Evolutionary conservation across 208 protist genomes (phyloP), one percentile per base, ranked within the genome.

Genomic region (Leishmania braziliensis): DNA sequence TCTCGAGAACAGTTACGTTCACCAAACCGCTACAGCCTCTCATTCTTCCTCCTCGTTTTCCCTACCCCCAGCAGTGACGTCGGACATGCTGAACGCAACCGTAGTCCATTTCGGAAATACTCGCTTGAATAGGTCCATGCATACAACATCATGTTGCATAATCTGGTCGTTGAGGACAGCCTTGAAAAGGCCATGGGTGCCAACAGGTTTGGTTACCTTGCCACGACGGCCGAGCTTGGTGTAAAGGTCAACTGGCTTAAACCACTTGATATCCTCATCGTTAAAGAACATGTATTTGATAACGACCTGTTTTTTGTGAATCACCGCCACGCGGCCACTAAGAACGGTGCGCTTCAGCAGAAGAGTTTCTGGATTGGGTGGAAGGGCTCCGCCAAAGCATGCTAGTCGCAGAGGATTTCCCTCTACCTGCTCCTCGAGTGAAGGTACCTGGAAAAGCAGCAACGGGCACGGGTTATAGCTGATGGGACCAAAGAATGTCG

Each of bases 81-180:
- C 93, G n/a, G 84, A 86, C 16, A 93, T 86, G 71, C 83, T 92
- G 77, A 96, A 97, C 43, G 94, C 87, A 18, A 96, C 88, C 0
- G 94, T 97, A 46, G 92, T 96, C 93, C 94, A 97, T 81, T 96
- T 96, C 0, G 98, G 98, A 82, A 97, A 99, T 18, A 99, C 97
- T 58, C 99, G 93, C 88, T 99, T 99, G 90, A 99, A 99, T 20
- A 99, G 88, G 82, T 94, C 97, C 98, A 99, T 99, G 86, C 98
- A 99, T 48, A 99, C 91, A 51, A 98, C 96, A 91, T 99, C 99
- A 79, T 99, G 92, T 86, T 97, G 93, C 91, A 95, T 91, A 43
- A 99, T 84, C 63, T 95, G 92, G 80, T 96, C 96, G 80, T 99
- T 98, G 73, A 99, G 97, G 12, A 91, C 80, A 56, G 96, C 98